These are phyloP conservation scores for Irpex sp. DNA, from an alignment of 1,284 basidiomycete species.

Conservation along the genomic window DNA sequence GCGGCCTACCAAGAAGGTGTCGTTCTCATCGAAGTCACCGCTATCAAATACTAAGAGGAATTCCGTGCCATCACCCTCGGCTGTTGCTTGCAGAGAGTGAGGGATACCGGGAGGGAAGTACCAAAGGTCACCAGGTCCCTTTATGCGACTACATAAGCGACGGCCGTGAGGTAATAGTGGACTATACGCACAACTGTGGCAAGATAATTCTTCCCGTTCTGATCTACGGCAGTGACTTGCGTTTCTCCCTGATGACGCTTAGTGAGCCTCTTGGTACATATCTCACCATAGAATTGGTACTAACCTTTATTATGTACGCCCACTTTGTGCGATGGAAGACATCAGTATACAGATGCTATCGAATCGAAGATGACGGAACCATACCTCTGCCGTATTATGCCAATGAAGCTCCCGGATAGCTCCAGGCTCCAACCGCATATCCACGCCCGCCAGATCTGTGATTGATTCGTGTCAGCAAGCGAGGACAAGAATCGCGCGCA, in stretches of 20 bases:
- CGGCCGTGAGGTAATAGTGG: neutral
- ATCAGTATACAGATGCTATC: neutral
- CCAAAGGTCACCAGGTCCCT: conserved; percentile 44
- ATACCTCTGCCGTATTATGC: conserved; percentile 17
- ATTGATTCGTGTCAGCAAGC: neutral
- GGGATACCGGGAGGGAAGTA: conserved; percentile 69
- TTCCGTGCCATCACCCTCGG: conserved; percentile 57
- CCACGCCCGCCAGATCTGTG: conserved; percentile 8
- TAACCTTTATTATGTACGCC: neutral
- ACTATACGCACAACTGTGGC: conserved; percentile 10
- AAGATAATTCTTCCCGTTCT: conserved; percentile 14
- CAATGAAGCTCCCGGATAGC: conserved; percentile 16
- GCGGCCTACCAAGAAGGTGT: conserved; percentile 54
- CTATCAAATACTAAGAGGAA: conserved; percentile 70
- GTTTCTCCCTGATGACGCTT: neutral
- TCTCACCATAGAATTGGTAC: too few species aligned
- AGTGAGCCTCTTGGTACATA: too few species aligned
- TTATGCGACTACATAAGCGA: neutral
- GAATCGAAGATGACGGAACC: conserved; percentile 9
- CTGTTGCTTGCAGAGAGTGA: conserved; percentile 55
- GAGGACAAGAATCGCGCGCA: neutral
- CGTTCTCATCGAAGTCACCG: conserved; percentile 64
- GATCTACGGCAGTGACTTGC: conserved; percentile 10
- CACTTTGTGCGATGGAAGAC: neutral
- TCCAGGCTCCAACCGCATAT: conserved; percentile 13